Evolutionary conservation across 129 eudicot species (phyloP).

Genomic region (Silybum marianum): DNA sequence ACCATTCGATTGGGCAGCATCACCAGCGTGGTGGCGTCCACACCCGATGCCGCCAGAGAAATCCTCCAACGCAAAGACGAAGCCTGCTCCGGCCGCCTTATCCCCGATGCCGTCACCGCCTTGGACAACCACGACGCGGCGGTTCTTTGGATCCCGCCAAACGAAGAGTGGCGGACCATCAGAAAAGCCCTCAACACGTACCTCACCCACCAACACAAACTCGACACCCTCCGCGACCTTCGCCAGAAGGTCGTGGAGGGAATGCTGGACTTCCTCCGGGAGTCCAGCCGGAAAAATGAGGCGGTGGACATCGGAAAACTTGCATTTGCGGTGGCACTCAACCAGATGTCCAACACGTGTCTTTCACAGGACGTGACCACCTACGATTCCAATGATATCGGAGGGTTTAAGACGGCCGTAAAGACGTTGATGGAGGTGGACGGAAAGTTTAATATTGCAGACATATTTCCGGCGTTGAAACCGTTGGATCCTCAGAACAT

Average conservation of each 20-base stretch:
- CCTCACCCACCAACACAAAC: conserved; percentile 24
- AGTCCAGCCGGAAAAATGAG: conserved; percentile 1
- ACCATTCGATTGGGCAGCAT: conserved; percentile 20
- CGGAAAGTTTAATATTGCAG: conserved; percentile 43
- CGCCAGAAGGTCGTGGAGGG: conserved; percentile 29
- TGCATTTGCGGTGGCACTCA: conserved; percentile 39
- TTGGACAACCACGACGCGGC: conserved; percentile 28
- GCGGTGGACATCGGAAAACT: conserved; percentile 35
- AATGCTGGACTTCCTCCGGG: conserved; percentile 24
- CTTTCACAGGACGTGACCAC: conserved; percentile 40
- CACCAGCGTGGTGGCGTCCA: conserved; percentile 12
- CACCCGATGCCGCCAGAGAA: conserved; percentile 22
- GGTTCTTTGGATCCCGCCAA: conserved; percentile 35
- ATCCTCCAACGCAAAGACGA: conserved; percentile 46
- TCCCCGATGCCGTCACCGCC: conserved; percentile 32
- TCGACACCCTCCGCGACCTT: conserved; percentile 27
- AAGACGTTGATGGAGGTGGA: conserved; percentile 33
- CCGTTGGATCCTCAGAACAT: conserved; percentile 18
- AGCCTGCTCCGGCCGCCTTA: conserved; percentile 35
- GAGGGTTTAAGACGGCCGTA: conserved; percentile 29
- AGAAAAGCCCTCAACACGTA: conserved; percentile 29
- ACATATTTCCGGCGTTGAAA: conserved; percentile 39
- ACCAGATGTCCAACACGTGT: conserved; percentile 46
- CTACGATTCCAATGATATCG: background rate
- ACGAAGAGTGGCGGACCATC: conserved; percentile 40